Base-by-base conservation (phyloP, 768 basidiomycete species). In the Tephrocybe sp. region DNA sequence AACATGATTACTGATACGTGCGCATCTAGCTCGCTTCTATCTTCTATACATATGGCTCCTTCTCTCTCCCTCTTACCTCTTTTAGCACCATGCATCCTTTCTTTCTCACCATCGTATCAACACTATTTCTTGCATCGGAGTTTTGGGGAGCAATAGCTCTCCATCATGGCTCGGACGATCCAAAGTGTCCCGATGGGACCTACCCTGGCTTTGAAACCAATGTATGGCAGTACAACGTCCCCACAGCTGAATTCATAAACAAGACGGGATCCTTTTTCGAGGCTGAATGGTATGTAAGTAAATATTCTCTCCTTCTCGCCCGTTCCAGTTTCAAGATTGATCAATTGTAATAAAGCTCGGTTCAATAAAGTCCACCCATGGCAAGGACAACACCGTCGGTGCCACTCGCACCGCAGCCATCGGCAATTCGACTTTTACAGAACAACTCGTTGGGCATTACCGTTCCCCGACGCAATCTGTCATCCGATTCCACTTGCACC, bases 281-380 rank as follows among this genome's bases (percentile, higher is more conserved):
- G 35, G 35, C 55, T 13, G 55, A 56, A 47, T 56, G 55, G 55
- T 56, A 56, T 52, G 54, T 56, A 45, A 51, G 54, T 56, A 26
- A 11, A 52, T 11, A 4, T 19, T 44, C 22, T 10, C 26, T 26
- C 7, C 22, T 19, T 14, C 19, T 44, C 16, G 4, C 4, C 8
- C 2, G 1, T 35, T 4, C 1, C 3, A 4, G 2, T 32, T n/a
- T n/a, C n/a, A n/a, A n/a, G 16, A 20, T 44, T 31, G 11, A n/a
- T 34, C 17, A 39, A 10, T 0, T 14, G 14, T 5, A 23, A 6
- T 23, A 22, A 30, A 55, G 54, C 35, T 38, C 11, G 54, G 54
- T n/a, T 39, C 45, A 11, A 16, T 55, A 31, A 42, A 26, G 11
- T 39, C 39, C 17, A 51, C 54, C 1, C 36, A 32, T 31, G 54